A percentile compares a stretch with the other conserved stretches of the same genome.
These are phyloP conservation scores for Acacia crassicarpa DNA, from an alignment of 306 rosid genomes.

Conservation along the genomic window DNA sequence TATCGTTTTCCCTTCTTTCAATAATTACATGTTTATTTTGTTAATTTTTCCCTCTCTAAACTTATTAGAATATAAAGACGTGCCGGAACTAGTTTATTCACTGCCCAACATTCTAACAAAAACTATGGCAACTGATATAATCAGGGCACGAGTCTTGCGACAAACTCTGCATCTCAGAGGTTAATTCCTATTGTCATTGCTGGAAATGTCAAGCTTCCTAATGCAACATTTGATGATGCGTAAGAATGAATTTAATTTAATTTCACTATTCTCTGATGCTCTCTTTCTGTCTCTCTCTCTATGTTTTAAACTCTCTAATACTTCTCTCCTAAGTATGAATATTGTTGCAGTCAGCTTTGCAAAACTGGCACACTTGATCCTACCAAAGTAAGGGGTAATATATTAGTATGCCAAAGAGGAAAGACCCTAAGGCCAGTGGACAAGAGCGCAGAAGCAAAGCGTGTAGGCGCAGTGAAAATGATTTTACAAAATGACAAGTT, in stretches of 20 bases:
- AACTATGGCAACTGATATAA: too few species aligned
- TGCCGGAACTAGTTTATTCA: too few species aligned
- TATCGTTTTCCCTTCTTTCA: neutral
- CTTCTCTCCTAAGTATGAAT: too few species aligned
- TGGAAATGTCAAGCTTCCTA: constrained; percentile 33
- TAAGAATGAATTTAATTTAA: constrained; percentile 30
- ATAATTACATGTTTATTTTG: too few species aligned
- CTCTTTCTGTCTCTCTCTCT: too few species aligned
- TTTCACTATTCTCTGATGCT: too few species aligned
- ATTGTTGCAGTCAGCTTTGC: neutral
- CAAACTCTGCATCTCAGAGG: constrained; percentile 21
- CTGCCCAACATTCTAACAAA: too few species aligned
- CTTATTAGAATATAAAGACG: too few species aligned
- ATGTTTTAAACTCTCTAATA: too few species aligned
- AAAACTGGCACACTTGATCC: neutral
- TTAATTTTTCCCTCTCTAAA: too few species aligned
- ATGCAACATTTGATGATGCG: constrained; percentile 27
- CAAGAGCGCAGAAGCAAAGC: neutral
- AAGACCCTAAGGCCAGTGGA: neutral
- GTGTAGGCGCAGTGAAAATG: neutral
- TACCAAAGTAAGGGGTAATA: neutral
- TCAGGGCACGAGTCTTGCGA: constrained; percentile 50
- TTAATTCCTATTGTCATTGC: constrained; percentile 37
- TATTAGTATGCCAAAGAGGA: neutral
- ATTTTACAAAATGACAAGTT: neutral